These are phyloP conservation scores for Physocladia obscura DNA, from an alignment of 192 early-diverging fungal species.

Conservation along the genomic window DNA sequence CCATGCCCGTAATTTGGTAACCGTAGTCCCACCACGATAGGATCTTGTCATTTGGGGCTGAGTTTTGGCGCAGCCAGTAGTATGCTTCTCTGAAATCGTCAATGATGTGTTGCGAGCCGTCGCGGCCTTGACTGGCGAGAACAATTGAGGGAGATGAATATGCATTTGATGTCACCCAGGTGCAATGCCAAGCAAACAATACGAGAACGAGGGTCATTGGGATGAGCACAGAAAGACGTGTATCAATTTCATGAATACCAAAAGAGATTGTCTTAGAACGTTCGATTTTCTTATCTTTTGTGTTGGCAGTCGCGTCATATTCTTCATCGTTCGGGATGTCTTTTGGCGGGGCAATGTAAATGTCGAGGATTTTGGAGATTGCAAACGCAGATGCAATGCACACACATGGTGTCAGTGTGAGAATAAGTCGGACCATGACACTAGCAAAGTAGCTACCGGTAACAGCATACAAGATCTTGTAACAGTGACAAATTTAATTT, in stretches of 20 bases:
- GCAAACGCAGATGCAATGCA: slow-evolving; percentile 92
- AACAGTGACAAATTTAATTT: background rate
- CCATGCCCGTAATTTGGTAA: slow-evolving; percentile 99
- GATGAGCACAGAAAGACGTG: slow-evolving; percentile 51
- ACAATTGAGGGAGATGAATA: slow-evolving; percentile 99
- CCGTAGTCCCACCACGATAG: slow-evolving; percentile 99
- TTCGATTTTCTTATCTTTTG: background rate
- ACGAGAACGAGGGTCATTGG: slow-evolving; percentile 69
- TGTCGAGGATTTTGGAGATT: slow-evolving; percentile 82
- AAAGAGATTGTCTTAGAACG: background rate
- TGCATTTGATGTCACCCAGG: slow-evolving; percentile 95
- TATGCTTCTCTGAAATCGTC: slow-evolving; percentile 99
- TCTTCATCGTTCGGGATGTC: slow-evolving; percentile 13
- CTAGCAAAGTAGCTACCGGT: slow-evolving; percentile 99
- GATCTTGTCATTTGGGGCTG: slow-evolving; percentile 85
- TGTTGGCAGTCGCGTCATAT: slow-evolving; percentile 17
- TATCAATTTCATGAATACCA: slow-evolving; percentile 11
- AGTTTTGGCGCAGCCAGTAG: slow-evolving; percentile 99
- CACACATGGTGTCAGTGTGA: slow-evolving; percentile 96
- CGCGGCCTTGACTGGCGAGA: slow-evolving; percentile 78
- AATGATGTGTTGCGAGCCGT: slow-evolving; percentile 94
- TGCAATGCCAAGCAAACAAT: slow-evolving; percentile 95
- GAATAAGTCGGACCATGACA: slow-evolving; percentile 99
- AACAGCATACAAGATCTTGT: slow-evolving; percentile 85
- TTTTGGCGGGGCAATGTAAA: slow-evolving; percentile 63